phyloP scores from a whole-genome alignment of 257 asterid species.

The Nyctanthes arbortristis region DNA sequence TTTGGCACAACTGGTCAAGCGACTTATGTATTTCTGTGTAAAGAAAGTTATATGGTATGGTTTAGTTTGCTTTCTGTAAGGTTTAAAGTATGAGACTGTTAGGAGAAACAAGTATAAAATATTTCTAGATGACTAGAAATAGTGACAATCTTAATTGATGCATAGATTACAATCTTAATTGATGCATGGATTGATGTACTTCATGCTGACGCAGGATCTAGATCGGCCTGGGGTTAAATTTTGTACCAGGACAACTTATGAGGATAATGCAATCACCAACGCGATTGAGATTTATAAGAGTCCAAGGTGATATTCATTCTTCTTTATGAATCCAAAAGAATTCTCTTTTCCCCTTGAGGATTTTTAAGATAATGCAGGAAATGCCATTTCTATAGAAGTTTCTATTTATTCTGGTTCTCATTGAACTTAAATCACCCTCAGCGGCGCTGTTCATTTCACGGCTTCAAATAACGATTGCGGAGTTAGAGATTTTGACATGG shows the following conservation, averaged over 20 bases:
- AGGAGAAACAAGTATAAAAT: not conserved
- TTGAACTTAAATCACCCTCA: conserved; percentile 28
- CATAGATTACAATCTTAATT: not conserved
- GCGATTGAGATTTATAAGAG: conserved; percentile 57
- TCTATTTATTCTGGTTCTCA: conserved; percentile 22
- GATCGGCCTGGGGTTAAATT: conserved; percentile 65
- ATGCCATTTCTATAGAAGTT: conserved; percentile 1
- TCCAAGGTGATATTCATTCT: conserved; percentile 41
- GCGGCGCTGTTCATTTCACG: conserved; percentile 60
- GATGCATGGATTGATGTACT: not conserved
- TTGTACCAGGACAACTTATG: conserved; percentile 70
- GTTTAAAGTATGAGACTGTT: not conserved
- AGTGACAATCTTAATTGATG: not conserved
- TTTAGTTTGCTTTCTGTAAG: not conserved
- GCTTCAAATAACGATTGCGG: conserved; percentile 67
- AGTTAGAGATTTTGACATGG: conserved; percentile 55
- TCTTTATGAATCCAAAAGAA: conserved; percentile 8
- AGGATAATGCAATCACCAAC: conserved; percentile 64
- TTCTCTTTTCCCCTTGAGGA: conserved; percentile 8
- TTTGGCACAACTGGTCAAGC: not conserved
- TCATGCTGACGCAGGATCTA: conserved; percentile 46
- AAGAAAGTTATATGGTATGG: not conserved
- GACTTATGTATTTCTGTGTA: not conserved
- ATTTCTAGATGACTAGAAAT: not conserved
- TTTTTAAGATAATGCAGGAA: not conserved